Evolutionary conservation across 148 eudicot species (phyloP).

Genomic region (Pharnaceum exiguum): DNA sequence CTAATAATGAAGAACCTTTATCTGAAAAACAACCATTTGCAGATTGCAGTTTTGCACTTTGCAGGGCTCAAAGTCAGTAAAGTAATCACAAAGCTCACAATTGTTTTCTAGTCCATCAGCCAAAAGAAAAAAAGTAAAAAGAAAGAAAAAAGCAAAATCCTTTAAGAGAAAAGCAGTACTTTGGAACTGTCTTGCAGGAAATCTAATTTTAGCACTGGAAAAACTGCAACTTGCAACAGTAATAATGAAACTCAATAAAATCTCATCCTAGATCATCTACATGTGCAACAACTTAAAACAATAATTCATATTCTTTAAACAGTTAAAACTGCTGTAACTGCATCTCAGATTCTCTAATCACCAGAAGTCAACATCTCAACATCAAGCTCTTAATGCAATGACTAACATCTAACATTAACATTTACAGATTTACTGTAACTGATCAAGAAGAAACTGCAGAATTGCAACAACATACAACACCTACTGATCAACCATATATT

Average conservation of each 20-base stretch:
- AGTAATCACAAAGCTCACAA: neutral
- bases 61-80: no score
- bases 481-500: neutral
- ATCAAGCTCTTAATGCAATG: no score
- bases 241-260: neutral
- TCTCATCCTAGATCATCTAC: no score
- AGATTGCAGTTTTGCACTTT: no score
- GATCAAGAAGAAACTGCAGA: no score
- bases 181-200: neutral
- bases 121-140: neutral
- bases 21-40: no score
- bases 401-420: no score
- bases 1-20: no score
- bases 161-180: no score
- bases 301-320: no score
- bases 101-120: neutral
- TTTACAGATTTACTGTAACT: no score
- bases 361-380: neutral
- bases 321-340: neutral
- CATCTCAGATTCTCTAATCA: neutral
- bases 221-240: neutral
- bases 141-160: neutral
- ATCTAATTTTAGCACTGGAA: neutral
- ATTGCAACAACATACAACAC: neutral
- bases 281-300: no score